These are phyloP conservation scores for Glycine latifolia DNA, from an alignment of 306 rosid genomes.

Conservation along the genomic window DNA sequence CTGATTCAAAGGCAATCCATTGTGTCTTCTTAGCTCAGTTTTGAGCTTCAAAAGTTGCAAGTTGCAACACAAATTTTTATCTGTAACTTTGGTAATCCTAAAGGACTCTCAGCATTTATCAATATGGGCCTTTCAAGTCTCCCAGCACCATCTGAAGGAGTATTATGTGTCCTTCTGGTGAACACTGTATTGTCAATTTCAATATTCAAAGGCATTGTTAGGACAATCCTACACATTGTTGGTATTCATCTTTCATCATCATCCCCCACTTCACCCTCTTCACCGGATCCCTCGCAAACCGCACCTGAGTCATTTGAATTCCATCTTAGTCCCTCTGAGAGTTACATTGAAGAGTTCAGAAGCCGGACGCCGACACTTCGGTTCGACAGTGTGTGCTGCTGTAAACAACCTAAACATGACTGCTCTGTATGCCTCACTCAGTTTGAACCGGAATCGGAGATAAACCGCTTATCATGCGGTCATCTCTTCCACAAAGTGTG, in stretches of 20 bases:
- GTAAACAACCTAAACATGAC: constrained; percentile 60
- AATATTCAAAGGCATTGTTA: constrained; percentile 75
- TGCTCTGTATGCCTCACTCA: constrained; percentile 81
- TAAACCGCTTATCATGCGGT: constrained; percentile 78
- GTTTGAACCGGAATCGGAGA: constrained; percentile 80
- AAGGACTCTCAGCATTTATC: constrained; percentile 25
- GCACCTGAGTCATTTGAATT: constrained; percentile 59
- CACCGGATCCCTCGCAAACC: constrained; percentile 52
- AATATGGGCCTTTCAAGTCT: constrained; percentile 94
- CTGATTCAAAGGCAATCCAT: constrained; percentile 25
- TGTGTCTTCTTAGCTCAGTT: constrained; percentile 21
- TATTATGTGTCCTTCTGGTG: constrained; percentile 68
- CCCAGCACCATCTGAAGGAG: constrained; percentile 95
- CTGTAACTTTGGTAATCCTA: not conserved
- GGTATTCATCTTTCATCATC: constrained; percentile 69
- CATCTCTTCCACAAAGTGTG: constrained; percentile 85
- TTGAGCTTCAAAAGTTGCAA: constrained; percentile 15
- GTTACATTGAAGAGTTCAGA: constrained; percentile 68
- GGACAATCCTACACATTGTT: constrained; percentile 71
- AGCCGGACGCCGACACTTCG: constrained; percentile 61
- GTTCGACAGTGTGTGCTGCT: constrained; percentile 57
- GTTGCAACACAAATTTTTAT: constrained; percentile 1
- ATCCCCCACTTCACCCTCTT: constrained; percentile 40
- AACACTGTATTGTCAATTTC: constrained; percentile 84
- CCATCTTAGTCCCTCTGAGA: constrained; percentile 53